phyloP scores from a whole-genome alignment of 495 filamentous ascomycete genomes.

The Podospora australis region DNA sequence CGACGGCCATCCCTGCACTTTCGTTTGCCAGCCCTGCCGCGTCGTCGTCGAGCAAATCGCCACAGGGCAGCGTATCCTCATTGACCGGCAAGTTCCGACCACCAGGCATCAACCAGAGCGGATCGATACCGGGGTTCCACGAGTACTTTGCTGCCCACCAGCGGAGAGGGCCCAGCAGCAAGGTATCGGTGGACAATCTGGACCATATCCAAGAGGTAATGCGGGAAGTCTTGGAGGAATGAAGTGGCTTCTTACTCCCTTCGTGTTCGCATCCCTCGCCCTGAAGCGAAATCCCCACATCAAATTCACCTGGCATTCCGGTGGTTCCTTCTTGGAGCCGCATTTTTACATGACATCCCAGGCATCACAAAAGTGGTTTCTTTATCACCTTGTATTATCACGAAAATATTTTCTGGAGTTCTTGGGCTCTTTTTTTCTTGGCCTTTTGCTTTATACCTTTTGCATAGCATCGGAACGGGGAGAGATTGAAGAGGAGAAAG shows the following conservation, averaged over 20 bases:
- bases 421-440: background rate
- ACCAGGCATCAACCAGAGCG: conserved; percentile 50
- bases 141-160: conserved; percentile 35
- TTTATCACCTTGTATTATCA: background rate
- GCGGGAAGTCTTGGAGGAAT: conserved; percentile 33
- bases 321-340: too few relatives aligned
- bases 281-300: too few relatives aligned
- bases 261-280: background rate
- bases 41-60: conserved; percentile 4
- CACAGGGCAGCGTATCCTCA: conserved; percentile 15
- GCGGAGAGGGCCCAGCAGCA: conserved; percentile 33
- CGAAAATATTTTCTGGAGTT: background rate
- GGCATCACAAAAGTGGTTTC: too few relatives aligned
- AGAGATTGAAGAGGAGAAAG: background rate
- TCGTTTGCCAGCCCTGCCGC: background rate
- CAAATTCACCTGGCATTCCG: background rate
- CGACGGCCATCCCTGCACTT: conserved; percentile 7
- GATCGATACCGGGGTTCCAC: conserved; percentile 45
- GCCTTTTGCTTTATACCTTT: background rate
- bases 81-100: conserved; percentile 26
- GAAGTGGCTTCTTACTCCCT: background rate
- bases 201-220: conserved; percentile 36
- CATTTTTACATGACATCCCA: too few relatives aligned
- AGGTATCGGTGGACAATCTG: conserved; percentile 35
- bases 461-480: conserved; percentile 2